Percentiles rank a stretch among this genome's conserved stretches.
phyloP scores from a whole-genome alignment of 306 rosid genomes.

The Hippophae gyantsensis region DNA sequence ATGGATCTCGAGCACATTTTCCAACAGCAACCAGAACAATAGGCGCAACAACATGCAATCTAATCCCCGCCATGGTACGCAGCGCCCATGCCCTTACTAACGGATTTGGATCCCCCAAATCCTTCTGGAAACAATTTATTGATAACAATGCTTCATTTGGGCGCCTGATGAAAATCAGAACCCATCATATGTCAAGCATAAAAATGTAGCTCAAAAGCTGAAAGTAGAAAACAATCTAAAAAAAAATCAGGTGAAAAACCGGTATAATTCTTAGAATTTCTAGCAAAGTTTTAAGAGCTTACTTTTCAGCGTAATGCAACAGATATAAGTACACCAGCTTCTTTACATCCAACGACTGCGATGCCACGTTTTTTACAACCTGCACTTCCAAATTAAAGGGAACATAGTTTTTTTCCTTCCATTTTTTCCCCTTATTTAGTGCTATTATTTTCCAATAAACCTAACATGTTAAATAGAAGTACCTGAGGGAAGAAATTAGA shows the following conservation, averaged over 20 bases:
- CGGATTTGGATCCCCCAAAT: constrained; percentile 74
- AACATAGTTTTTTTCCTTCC: neutral
- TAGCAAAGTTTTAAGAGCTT: constrained; percentile 17
- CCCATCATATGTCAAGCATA: constrained; percentile 1
- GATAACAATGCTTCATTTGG: constrained; percentile 93
- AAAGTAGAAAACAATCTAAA: neutral
- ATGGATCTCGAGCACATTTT: constrained; percentile 89
- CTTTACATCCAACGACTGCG: constrained; percentile 86
- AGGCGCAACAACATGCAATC: constrained; percentile 81
- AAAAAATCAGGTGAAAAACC: too few species aligned
- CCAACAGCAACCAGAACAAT: constrained; percentile 82
- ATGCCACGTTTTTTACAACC: constrained; percentile 96
- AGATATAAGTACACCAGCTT: constrained; percentile 93
- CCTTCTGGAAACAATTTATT: constrained; percentile 89
- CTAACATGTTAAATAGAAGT: neutral
- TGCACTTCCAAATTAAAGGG: constrained; percentile 27
- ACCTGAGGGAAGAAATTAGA: constrained; percentile 96
- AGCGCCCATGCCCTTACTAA: constrained; percentile 96
- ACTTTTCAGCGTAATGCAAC: constrained; percentile 94
- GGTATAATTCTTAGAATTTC: too few species aligned
- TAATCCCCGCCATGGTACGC: constrained; percentile 93
- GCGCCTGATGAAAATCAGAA: constrained; percentile 46
- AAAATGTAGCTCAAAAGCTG: neutral
- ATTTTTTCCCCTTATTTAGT: neutral
- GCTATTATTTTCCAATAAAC: neutral